Evolutionary conservation across 179 eudicot species (phyloP).

Genomic region (Actinidia chinensis): DNA sequence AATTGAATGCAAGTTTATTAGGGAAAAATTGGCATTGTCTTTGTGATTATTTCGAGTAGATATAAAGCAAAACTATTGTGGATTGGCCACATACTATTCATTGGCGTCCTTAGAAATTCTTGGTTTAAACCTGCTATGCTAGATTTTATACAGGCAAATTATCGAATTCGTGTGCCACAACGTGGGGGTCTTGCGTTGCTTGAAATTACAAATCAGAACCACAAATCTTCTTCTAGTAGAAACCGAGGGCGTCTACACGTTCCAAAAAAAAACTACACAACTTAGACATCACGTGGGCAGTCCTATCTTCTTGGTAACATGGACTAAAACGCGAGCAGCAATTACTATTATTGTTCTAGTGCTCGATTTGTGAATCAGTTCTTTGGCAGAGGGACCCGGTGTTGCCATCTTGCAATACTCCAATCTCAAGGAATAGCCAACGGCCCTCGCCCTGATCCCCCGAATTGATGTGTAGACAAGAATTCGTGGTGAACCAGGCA

Average conservation of each 20-base stretch:
- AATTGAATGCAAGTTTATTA: too few relatives aligned
- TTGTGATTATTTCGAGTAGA: too few relatives aligned
- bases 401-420: constrained; percentile 88
- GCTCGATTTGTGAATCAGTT: constrained; percentile 75
- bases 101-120: background rate
- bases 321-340: constrained; percentile 95
- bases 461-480: constrained; percentile 68
- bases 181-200: constrained; percentile 78
- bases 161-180: constrained; percentile 81
- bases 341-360: constrained; percentile 96
- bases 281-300: constrained; percentile 94
- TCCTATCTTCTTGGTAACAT: constrained; percentile 84
- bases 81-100: background rate
- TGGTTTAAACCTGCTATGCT: background rate
- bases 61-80: background rate
- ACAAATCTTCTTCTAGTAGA: constrained; percentile 74
- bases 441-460: constrained; percentile 95
- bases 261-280: constrained; percentile 67
- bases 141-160: constrained; percentile 59
- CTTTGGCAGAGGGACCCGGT: constrained; percentile 82
- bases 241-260: constrained; percentile 82
- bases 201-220: constrained; percentile 90
- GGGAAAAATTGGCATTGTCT: too few relatives aligned
- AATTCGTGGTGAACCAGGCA: constrained; percentile 80
- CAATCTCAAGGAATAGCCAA: constrained; percentile 74